phyloP scores from a whole-genome alignment of 106 monocot species.

The Ottelia alismoides region DNA sequence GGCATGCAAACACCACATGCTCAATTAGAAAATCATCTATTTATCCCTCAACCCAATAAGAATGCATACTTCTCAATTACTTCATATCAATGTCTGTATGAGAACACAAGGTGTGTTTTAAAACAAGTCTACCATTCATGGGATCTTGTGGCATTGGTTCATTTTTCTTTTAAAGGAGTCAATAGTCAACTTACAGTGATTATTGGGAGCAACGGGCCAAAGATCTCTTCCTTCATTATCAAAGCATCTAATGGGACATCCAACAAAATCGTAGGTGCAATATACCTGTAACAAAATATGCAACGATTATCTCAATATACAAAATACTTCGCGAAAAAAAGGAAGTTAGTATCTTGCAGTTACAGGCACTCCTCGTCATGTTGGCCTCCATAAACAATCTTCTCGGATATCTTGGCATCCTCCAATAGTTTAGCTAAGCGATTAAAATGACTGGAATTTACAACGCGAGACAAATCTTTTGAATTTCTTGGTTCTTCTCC shows the following conservation, averaged over 20 bases:
- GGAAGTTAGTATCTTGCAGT: not conserved
- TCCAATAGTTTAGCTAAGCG: constrained; percentile 20
- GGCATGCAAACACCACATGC: too few relatives aligned
- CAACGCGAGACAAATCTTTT: constrained; percentile 28
- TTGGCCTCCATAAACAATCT: constrained; percentile 26
- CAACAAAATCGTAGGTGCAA: constrained; percentile 28
- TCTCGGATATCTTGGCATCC: constrained; percentile 16
- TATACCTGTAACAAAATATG: constrained; percentile 15
- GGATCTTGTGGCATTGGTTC: too few relatives aligned
- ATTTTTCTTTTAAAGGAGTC: too few relatives aligned
- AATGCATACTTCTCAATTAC: too few relatives aligned
- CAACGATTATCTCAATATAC: too few relatives aligned
- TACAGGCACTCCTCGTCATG: constrained; percentile 26
- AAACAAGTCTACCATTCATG: too few relatives aligned
- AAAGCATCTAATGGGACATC: constrained; percentile 24
- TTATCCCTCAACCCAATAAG: too few relatives aligned
- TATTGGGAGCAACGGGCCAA: constrained; percentile 27
- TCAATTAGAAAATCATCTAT: too few relatives aligned
- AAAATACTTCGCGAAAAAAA: not conserved
- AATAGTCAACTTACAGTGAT: too few relatives aligned
- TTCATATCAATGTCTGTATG: too few relatives aligned
- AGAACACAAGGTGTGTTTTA: too few relatives aligned
- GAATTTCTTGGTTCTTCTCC: constrained; percentile 28
- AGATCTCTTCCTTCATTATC: constrained; percentile 30
- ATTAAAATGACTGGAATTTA: constrained; percentile 26